phyloP scores from a whole-genome alignment of 2,329 filamentous ascomycete genomes.

The Fusarium subtropicale region DNA sequence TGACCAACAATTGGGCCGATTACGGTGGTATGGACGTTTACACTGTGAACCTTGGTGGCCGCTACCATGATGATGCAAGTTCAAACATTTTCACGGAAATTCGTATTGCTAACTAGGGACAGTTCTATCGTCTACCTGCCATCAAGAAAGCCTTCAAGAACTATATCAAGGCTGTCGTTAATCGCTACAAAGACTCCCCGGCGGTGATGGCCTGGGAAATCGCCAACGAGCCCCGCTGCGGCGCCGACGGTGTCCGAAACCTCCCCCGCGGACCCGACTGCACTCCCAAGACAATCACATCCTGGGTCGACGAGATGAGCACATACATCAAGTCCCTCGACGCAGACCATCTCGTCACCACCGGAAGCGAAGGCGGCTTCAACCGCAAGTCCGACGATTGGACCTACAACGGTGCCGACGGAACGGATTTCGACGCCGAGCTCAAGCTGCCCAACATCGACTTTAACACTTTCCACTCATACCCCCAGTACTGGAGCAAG shows the following conservation, averaged over 20 bases:
- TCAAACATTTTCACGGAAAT: fast-evolving
- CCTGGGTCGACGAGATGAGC: slow-evolving; percentile 66
- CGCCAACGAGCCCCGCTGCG: slow-evolving; percentile 69
- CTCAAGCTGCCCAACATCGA: slow-evolving; percentile 59
- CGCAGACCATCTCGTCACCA: slow-evolving; percentile 64
- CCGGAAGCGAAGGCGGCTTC: slow-evolving; percentile 70
- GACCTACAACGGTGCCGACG: slow-evolving; percentile 61
- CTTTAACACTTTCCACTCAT: slow-evolving; percentile 67
- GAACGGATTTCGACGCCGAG: slow-evolving; percentile 66
- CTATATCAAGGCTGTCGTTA: slow-evolving; percentile 70
- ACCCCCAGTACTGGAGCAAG: slow-evolving; percentile 67
- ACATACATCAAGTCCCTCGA: slow-evolving; percentile 65
- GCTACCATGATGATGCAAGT: slow-evolving; percentile 55
- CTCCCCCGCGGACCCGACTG: slow-evolving; percentile 57
- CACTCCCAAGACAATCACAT: slow-evolving; percentile 56
- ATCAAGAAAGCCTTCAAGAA: slow-evolving; percentile 66
- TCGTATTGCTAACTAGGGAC: fast-evolving
- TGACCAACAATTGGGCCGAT: slow-evolving; percentile 70
- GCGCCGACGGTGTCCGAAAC: slow-evolving; percentile 59
- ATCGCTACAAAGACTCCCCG: slow-evolving; percentile 67
- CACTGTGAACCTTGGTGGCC: slow-evolving; percentile 64
- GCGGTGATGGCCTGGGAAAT: slow-evolving; percentile 77
- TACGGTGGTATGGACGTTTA: slow-evolving; percentile 71
- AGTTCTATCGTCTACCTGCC: slow-evolving; percentile 62
- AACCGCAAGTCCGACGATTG: slow-evolving; percentile 57